Percentiles rank a stretch among this genome's conserved stretches.
Conservation (phyloP, 225 moss, liverwort and hornwort species). For the Pseudoscleropodium purum region DNA sequence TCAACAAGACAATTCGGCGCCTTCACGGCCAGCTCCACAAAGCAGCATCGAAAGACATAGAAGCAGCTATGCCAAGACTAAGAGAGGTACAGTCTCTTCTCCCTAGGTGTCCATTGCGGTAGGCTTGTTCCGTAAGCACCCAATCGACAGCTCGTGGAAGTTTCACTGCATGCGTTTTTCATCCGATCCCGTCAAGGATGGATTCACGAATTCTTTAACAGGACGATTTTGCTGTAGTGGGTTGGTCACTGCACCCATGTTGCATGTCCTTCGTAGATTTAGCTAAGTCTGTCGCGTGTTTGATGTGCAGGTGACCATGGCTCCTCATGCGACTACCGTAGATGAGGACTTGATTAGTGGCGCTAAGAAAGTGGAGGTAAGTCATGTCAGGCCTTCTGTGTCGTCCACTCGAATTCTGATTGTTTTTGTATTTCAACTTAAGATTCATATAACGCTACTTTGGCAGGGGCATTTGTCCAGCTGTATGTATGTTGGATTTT, state of each 20-base stretch:
- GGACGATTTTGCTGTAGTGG: not conserved
- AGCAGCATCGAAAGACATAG: constrained; percentile 70
- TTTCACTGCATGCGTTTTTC: not conserved
- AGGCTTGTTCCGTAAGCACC: not conserved
- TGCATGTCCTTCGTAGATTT: not conserved
- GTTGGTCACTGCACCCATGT: not conserved
- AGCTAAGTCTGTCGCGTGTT: not conserved
- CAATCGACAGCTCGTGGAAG: not conserved
- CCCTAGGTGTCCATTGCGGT: not conserved
- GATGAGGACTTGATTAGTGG: constrained; percentile 85
- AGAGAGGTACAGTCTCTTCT: constrained; percentile 48
- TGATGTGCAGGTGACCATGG: constrained; percentile 57
- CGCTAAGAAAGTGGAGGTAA: constrained; percentile 61
- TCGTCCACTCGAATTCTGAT: not conserved
- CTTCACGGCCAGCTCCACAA: constrained; percentile 78
- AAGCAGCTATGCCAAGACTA: constrained; percentile 64
- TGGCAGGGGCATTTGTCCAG: too few species aligned
- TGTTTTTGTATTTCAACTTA: not conserved
- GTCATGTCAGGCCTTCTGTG: not conserved
- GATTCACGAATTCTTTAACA: not conserved
- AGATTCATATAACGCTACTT: not conserved
- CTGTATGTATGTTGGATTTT: not conserved
- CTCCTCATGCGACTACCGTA: constrained; percentile 45
- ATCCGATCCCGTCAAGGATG: not conserved
- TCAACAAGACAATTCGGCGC: constrained; percentile 86